Evolutionary conservation across 768 basidiomycete species (phyloP), one percentile per base, ranked within the genome.

Genomic region (Pisolithus microcarpus): DNA sequence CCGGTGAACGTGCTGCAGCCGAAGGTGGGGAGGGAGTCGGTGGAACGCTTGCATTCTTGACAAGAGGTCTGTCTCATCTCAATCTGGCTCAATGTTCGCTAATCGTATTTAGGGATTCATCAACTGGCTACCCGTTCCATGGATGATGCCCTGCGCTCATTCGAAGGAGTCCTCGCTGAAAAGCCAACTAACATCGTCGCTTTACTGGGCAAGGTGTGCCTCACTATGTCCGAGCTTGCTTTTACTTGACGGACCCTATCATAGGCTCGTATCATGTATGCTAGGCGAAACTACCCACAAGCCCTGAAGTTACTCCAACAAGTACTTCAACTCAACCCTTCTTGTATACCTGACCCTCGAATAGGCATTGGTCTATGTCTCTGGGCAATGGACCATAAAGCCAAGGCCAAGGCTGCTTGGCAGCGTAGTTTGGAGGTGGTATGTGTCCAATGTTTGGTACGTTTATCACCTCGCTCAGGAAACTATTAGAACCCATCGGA

Each of bases 361-460:
- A 87, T 98, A 51, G 96, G 96, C 16, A 91, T 98, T 38, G 96
- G 96, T 8, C 71, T 99, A 5, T 97, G 95, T 67, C 73, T 92
- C 19, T 98, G 91, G 91, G 81, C 87, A 4, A 73, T 96, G 70
- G 87, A 87, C 52, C 81, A 95, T 58, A 85, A 84, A 54, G 75
- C 76, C 2, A 85, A 84, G 57, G 96, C 95, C 0, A 84, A 82
- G 56, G 78, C 78, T 21, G 95, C 95, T 0, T 99, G 96, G 95
- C 79, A 92, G 60, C 76, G 94, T 31, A 89, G 89, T 57, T 63
- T 91, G 49, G 88, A 89, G 68, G 80, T 92, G 56, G 92, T 90
- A 54, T 50, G 89, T 75, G 18, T 38, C n/a, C 28, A 1, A 19
- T 10, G 11, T 11, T 1, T 31, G 39, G 6, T 52, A 7, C 43